Base-by-base conservation (phyloP, 1,284 basidiomycete species). In the Naganishia albida region DNA sequence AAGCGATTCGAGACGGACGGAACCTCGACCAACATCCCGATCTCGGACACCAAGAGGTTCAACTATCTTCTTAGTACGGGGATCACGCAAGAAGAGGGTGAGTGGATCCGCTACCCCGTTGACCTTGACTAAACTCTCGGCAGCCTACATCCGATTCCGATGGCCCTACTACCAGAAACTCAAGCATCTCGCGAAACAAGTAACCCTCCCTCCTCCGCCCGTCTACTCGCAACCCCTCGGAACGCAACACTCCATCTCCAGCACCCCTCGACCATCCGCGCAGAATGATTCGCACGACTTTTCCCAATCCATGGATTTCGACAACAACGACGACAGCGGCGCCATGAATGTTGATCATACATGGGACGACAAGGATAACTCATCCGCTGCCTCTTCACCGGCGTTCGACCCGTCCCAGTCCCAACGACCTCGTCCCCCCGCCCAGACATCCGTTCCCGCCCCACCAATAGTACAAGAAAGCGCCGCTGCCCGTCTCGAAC, bases 161-260 rank as follows among this genome's bases (percentile, higher is more conserved):
- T 60, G 57, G 57, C 57, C 57, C n/a, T 60, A 60, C 46, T 60
- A 60, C 57, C 57, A 60, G 30, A 60, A 60, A 26, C 57, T 60
- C 46, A 60, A 60, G 20, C 57, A 60, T 23, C 57, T 60, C 34
- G 57, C 57, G 10, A 20, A 34, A 34, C 57, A 60, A 50, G 30
- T 60, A 34, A 26, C 44, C 39, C 46, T 60, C 8, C 57, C 57
- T 18, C 57, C 57, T 25, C 46, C 57, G n/a, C 34, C 57, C 25
- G 57, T 60, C 34, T 60, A 60, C 46, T 23, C 46, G 2, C 57
- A 48, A 26, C 15, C 57, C 15, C 23, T 12, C 8, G 28, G 10
- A 3, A 26, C 38, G 4, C 57, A 60, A n/a, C 38, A 16, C 18
- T 18, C 34, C 4, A 50, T 40, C 30, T 3, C 28, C 7, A 20